A percentile compares a stretch with the other conserved stretches of the same genome.
Evolutionary conservation across 768 basidiomycete genomes (phyloP).

Genomic region (Sarcomyxa edulis): DNA sequence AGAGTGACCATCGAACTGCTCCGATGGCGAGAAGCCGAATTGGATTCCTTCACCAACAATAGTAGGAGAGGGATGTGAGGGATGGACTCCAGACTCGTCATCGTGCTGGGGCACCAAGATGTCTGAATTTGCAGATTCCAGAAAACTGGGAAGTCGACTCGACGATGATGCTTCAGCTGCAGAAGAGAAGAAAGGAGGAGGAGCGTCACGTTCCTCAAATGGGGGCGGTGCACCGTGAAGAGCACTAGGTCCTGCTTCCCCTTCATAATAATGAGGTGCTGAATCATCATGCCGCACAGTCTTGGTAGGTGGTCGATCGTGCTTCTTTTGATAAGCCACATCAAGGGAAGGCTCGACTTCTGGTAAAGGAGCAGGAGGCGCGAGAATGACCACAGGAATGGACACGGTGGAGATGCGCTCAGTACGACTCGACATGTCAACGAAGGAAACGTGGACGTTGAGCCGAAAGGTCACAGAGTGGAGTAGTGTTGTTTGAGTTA

Average conservation of each 20-base stretch:
- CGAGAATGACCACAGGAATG: constrained; percentile 68
- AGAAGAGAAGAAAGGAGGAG: constrained; percentile 64
- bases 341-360: constrained; percentile 71
- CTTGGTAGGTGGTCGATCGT: constrained; percentile 70
- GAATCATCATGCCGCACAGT: constrained; percentile 69
- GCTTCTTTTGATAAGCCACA: constrained; percentile 81
- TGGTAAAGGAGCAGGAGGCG: constrained; percentile 74
- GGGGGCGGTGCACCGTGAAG: constrained; percentile 72
- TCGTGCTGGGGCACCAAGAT: constrained; percentile 55
- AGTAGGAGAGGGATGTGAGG: constrained; percentile 21
- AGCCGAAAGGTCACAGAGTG: constrained; percentile 81
- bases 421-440: constrained; percentile 61
- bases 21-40: constrained; percentile 66
- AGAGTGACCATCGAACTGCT: constrained; percentile 81
- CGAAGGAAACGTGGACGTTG: constrained; percentile 70
- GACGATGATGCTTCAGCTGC: constrained; percentile 58
- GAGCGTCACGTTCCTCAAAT: constrained; percentile 79
- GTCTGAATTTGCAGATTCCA: constrained; percentile 69
- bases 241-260: constrained; percentile 74
- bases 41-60: constrained; percentile 72
- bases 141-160: constrained; percentile 61
- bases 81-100: constrained; percentile 30
- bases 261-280: constrained; percentile 63
- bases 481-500: constrained; percentile 77
- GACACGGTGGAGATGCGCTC: constrained; percentile 60